Percentiles rank a stretch among this genome's conserved stretches.
Evolutionary conservation across 2,329 filamentous ascomycete species (phyloP).

Genomic region (Nannizziopsis barbatae): DNA sequence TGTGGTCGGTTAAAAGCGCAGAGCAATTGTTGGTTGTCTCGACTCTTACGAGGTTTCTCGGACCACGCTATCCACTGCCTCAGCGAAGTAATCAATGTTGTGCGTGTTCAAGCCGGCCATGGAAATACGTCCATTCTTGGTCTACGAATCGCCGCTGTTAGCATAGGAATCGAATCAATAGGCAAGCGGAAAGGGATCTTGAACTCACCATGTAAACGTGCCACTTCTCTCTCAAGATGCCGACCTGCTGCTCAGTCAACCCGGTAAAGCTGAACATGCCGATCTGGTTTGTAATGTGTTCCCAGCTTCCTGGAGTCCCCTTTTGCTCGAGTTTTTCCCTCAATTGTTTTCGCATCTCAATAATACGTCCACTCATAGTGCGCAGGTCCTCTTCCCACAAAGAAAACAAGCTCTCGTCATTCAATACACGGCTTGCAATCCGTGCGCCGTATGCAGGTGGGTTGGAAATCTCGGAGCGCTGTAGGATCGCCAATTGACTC

Average conservation of each 20-base stretch:
- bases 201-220: slow-evolving; percentile 40
- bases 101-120: slow-evolving; percentile 94
- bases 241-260: slow-evolving; percentile 40
- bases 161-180: not conserved
- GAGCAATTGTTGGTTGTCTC: slow-evolving; percentile 14
- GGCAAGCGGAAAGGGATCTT: not conserved
- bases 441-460: slow-evolving; percentile 88
- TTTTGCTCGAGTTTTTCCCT: slow-evolving; percentile 71
- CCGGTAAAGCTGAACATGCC: slow-evolving; percentile 92
- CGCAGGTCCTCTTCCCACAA: slow-evolving; percentile 88
- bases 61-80: slow-evolving; percentile 78
- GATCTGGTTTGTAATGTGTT: slow-evolving; percentile 96
- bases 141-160: slow-evolving; percentile 33
- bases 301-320: slow-evolving; percentile 81
- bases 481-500: slow-evolving; percentile 83
- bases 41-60: slow-evolving; percentile 22
- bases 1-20: not conserved
- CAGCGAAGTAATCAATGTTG: slow-evolving; percentile 88
- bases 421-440: slow-evolving; percentile 74
- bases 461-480: slow-evolving; percentile 95
- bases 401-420: slow-evolving; percentile 66
- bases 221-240: slow-evolving; percentile 37
- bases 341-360: slow-evolving; percentile 72
- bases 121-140: slow-evolving; percentile 94
- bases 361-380: slow-evolving; percentile 93